phyloP scores from a whole-genome alignment of 148 eudicot species.

The Silene conica region DNA sequence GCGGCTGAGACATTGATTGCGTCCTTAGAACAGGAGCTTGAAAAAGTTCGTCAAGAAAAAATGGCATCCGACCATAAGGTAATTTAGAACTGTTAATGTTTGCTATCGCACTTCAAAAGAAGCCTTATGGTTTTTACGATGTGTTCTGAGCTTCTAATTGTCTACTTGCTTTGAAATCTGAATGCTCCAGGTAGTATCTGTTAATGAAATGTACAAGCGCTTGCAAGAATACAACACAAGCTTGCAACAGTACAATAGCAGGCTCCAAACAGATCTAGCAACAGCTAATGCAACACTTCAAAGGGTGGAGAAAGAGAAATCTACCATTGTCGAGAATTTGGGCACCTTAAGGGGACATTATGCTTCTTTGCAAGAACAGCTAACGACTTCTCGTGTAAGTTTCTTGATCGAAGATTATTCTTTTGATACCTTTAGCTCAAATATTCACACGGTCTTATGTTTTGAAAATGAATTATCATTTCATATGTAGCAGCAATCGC shows the following conservation, averaged over 20 bases:
- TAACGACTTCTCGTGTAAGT: slow-evolving; percentile 47
- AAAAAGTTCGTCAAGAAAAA: slow-evolving; percentile 48
- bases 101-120: too few species aligned
- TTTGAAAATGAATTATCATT: too few species aligned
- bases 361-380: slow-evolving; percentile 51
- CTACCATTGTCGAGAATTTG: slow-evolving; percentile 50
- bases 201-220: slow-evolving; percentile 59
- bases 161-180: background rate
- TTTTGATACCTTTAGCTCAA: background rate
- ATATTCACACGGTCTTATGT: background rate
- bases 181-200: slow-evolving; percentile 40
- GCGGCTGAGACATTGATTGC: slow-evolving; percentile 44
- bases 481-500: background rate
- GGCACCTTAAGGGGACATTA: slow-evolving; percentile 54
- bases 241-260: slow-evolving; percentile 66
- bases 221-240: slow-evolving; percentile 69
- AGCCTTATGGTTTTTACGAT: background rate
- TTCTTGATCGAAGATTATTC: background rate
- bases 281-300: slow-evolving; percentile 49
- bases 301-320: slow-evolving; percentile 55
- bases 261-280: slow-evolving; percentile 65
- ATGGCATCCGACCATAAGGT: slow-evolving; percentile 46
- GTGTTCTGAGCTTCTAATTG: background rate
- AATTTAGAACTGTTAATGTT: slow-evolving; percentile 3
- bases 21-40: slow-evolving; percentile 48